Percentiles rank a stretch among this genome's conserved stretches.
These are phyloP conservation scores for Gentiana straminea DNA, from an alignment of 257 asterid species.

Conservation along the genomic window DNA sequence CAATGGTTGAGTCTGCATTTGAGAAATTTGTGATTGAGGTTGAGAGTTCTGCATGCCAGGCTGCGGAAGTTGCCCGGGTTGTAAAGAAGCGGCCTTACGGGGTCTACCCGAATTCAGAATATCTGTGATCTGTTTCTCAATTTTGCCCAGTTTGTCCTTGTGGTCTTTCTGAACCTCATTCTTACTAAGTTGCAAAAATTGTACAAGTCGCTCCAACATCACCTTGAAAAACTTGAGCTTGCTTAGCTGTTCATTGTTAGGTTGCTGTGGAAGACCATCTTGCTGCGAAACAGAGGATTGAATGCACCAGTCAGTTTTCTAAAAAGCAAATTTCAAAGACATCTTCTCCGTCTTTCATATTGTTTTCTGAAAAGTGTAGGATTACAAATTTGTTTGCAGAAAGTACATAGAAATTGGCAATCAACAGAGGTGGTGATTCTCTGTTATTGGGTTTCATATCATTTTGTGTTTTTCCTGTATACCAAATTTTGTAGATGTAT, in stretches of 20 bases:
- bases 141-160: conserved; percentile 51
- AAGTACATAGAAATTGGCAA: no score
- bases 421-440: no score
- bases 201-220: conserved; percentile 64
- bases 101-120: conserved; percentile 69
- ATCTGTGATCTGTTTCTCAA: conserved; percentile 65
- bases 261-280: conserved; percentile 70
- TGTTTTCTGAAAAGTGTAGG: no score
- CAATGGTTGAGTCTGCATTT: not conserved
- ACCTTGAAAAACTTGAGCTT: conserved; percentile 58
- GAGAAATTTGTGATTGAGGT: conserved; percentile 58
- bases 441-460: no score
- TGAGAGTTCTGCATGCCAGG: conserved; percentile 61
- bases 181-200: conserved; percentile 52
- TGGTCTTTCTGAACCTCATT: conserved; percentile 45
- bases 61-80: conserved; percentile 72
- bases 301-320: conserved; percentile 1
- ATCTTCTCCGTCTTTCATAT: no score
- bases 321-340: no score
- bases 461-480: no score
- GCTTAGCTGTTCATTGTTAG: conserved; percentile 67
- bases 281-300: conserved; percentile 41
- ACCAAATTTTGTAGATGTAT: no score
- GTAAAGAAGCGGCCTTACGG: conserved; percentile 58
- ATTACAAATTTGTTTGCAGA: no score